These are phyloP conservation scores for Umbelopsis sp. DNA, from an alignment of 192 early-diverging fungal genomes.

Conservation along the genomic window DNA sequence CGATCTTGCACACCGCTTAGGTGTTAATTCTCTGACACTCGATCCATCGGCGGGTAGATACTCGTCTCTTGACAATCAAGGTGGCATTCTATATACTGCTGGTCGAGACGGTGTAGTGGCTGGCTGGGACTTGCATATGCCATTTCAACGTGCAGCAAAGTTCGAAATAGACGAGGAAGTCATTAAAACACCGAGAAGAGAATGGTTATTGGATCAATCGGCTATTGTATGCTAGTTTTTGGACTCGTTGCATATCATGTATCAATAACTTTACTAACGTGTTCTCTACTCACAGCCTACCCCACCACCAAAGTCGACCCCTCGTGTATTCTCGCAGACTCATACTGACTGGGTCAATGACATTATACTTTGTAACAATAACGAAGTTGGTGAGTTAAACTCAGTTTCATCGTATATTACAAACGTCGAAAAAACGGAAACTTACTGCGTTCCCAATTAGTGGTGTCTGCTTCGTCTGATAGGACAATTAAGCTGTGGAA, in stretches of 20 bases:
- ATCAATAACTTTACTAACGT: background rate
- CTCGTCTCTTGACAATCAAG: conserved; percentile 28
- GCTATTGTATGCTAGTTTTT: background rate
- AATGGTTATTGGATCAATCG: background rate
- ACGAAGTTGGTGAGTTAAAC: conserved; percentile 56
- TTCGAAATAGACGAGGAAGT: background rate
- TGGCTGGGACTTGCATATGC: conserved; percentile 80
- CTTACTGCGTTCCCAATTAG: conserved; percentile 25
- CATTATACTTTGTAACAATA: conserved; percentile 71
- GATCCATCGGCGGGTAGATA: conserved; percentile 46
- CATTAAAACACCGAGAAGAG: background rate
- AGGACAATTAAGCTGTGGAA: conserved; percentile 82
- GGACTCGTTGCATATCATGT: background rate
- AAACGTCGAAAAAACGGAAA: background rate
- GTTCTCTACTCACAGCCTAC: background rate
- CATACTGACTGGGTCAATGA: conserved; percentile 99
- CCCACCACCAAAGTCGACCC: conserved; percentile 56
- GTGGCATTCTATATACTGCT: conserved; percentile 83
- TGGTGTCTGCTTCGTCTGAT: conserved; percentile 91
- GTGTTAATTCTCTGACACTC: conserved; percentile 86
- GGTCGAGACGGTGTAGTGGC: conserved; percentile 89
- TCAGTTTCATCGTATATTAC: background rate
- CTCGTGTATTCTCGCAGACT: conserved; percentile 68
- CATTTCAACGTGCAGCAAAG: conserved; percentile 9
- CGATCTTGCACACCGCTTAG: conserved; percentile 72